These are phyloP conservation scores for Ogataea trehaloabstinens DNA, from an alignment of 805 yeast genomes.

Conservation along the genomic window DNA sequence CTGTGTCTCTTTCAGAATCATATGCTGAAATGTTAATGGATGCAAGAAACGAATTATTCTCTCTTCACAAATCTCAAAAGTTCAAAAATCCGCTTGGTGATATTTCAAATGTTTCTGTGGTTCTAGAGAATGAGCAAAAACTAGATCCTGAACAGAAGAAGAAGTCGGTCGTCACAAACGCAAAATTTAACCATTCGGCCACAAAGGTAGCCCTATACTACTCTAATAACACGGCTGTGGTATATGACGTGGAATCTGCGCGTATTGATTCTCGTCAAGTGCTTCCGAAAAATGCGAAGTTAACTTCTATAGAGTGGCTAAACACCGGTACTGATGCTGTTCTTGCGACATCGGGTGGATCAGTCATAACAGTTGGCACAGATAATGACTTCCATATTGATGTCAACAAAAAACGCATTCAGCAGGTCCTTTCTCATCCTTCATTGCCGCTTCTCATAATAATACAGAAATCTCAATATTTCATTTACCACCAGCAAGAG, in stretches of 20 bases:
- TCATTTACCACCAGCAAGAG: slow-evolving; percentile 7
- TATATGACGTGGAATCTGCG: slow-evolving; percentile 1
- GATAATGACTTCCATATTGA: slow-evolving; percentile 4
- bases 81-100: slow-evolving; percentile 13
- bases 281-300: slow-evolving; percentile 6
- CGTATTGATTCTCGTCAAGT: not conserved
- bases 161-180: slow-evolving; percentile 1
- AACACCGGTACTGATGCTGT: slow-evolving; percentile 4
- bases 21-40: slow-evolving; percentile 7
- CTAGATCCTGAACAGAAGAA: slow-evolving; percentile 10
- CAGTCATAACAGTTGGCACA: slow-evolving; percentile 1
- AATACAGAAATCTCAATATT: slow-evolving; percentile 11
- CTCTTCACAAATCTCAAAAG: slow-evolving; percentile 21
- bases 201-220: slow-evolving; percentile 7
- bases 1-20: slow-evolving; percentile 5
- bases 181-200: slow-evolving; percentile 4
- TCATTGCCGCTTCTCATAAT: slow-evolving; percentile 9
- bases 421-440: slow-evolving; percentile 12
- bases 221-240: slow-evolving; percentile 9
- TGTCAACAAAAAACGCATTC: slow-evolving; percentile 6
- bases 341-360: slow-evolving; percentile 9
- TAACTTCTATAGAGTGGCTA: slow-evolving; percentile 12
- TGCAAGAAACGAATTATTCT: slow-evolving; percentile 19
- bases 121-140: slow-evolving; percentile 1
- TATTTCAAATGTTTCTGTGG: slow-evolving; percentile 1